Percentiles rank a stretch among this genome's conserved stretches.
phyloP scores from a whole-genome alignment of 2,329 filamentous ascomycete species.

The Escovopsis sp. region DNA sequence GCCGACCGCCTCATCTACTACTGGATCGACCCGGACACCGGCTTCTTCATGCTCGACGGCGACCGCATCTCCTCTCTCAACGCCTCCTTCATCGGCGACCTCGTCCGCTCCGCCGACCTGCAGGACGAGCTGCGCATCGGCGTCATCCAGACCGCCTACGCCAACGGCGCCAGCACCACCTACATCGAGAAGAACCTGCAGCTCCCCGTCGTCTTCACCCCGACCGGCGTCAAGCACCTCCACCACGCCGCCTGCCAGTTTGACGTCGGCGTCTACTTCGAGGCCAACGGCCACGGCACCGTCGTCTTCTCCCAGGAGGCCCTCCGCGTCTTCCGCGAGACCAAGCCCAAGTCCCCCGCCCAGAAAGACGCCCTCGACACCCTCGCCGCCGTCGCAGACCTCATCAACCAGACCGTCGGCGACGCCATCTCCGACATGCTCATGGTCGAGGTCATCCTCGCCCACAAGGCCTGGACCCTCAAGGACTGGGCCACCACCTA shows the following conservation, averaged over 20 bases:
- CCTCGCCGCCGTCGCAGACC: constrained; percentile 66
- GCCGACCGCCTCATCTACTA: constrained; percentile 95
- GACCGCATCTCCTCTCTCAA: constrained; percentile 93
- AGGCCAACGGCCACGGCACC: constrained; percentile 95
- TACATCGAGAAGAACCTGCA: constrained; percentile 81
- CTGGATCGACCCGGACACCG: constrained; percentile 66
- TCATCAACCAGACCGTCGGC: constrained; percentile 97
- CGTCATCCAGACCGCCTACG: constrained; percentile 94
- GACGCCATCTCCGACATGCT: constrained; percentile 94
- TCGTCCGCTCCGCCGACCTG: constrained; percentile 66
- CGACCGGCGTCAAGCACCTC: constrained; percentile 92
- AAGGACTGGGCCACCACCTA: constrained; percentile 90
- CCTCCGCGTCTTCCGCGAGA: constrained; percentile 60
- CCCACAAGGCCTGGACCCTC: constrained; percentile 83
- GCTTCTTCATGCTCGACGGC: constrained; percentile 87
- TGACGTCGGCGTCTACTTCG: constrained; percentile 95
- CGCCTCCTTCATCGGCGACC: constrained; percentile 83
- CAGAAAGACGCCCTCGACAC: constrained; percentile 82
- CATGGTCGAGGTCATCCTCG: constrained; percentile 87
- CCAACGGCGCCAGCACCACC: constrained; percentile 85
- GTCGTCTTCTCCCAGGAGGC: constrained; percentile 85
- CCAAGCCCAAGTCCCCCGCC: constrained; percentile 76
- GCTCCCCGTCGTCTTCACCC: constrained; percentile 82
- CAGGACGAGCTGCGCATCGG: constrained; percentile 73
- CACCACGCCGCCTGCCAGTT: constrained; percentile 94